These are phyloP conservation scores for Micractinium sp. DNA, from an alignment of 139 green algal genomes.

Conservation along the genomic window DNA sequence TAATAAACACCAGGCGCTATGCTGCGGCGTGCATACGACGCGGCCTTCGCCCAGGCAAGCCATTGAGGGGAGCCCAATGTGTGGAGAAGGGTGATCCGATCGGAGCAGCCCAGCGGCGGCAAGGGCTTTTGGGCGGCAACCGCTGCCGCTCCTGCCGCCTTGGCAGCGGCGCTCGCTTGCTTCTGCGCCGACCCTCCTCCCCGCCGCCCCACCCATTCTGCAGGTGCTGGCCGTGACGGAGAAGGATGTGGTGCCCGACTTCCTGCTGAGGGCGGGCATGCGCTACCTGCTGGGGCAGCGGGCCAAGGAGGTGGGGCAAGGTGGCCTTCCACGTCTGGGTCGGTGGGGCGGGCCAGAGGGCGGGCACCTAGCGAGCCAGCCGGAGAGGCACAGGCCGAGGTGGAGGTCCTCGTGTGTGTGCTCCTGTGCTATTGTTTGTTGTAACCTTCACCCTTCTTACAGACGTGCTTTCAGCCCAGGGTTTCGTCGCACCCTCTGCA, in stretches of 20 bases:
- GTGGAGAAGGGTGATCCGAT: too few relatives aligned
- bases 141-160: neutral
- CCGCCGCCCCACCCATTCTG: neutral
- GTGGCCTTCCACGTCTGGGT: too few relatives aligned
- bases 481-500: neutral
- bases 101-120: neutral
- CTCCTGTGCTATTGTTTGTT: too few relatives aligned
- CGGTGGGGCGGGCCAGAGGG: too few relatives aligned
- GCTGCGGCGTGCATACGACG: slow-evolving; percentile 6
- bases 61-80: neutral
- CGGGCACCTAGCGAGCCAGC: too few relatives aligned
- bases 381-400: too few relatives aligned
- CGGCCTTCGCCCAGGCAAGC: neutral
- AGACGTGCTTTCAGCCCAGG: neutral
- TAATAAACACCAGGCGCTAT: neutral
- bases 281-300: slow-evolving; percentile 67
- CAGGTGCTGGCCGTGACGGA: slow-evolving; percentile 51
- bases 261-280: slow-evolving; percentile 73
- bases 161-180: neutral
- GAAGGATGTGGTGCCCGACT: slow-evolving; percentile 76
- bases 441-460: too few relatives aligned
- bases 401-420: too few relatives aligned
- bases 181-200: neutral
- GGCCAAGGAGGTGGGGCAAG: slow-evolving; percentile 44
- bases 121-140: neutral